These are phyloP conservation scores for Colletotrichum tamarilloi DNA, from an alignment of 2,329 filamentous ascomycete genomes.

Conservation along the genomic window DNA sequence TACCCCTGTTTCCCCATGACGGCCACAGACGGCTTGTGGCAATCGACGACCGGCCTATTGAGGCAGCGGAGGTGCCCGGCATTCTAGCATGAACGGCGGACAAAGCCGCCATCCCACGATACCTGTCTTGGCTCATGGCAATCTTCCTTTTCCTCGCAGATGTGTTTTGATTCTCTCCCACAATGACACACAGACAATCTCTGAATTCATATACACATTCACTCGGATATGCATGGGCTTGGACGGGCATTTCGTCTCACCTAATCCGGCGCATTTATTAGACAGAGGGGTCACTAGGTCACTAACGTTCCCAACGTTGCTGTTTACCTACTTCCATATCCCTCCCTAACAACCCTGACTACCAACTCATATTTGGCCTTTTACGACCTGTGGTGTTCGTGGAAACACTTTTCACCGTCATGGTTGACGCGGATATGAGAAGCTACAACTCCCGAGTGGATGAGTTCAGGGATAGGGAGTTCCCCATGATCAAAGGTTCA, in stretches of 20 bases:
- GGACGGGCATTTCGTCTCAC: constrained; percentile 13
- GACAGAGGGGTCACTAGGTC: background rate
- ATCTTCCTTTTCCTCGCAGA: background rate
- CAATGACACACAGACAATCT: background rate
- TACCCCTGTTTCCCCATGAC: constrained; percentile 4
- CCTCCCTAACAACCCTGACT: background rate
- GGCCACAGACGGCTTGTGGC: constrained; percentile 20
- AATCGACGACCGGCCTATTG: background rate
- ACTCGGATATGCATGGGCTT: background rate
- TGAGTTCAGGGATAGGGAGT: constrained; percentile 68
- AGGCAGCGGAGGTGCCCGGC: constrained; percentile 29
- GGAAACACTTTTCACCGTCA: background rate
- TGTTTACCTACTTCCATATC: background rate
- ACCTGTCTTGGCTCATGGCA: background rate
- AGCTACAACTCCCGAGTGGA: constrained; percentile 71
- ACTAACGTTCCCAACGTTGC: background rate
- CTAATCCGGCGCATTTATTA: constrained; percentile 10
- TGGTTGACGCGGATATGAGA: constrained; percentile 18
- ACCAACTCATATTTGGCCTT: background rate
- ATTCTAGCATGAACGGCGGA: constrained; percentile 22
- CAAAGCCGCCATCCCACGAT: constrained; percentile 20
- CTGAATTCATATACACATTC: background rate
- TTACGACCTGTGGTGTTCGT: background rate
- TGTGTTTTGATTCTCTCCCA: background rate
- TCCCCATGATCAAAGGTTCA: constrained; percentile 76